Evolutionary conservation across 306 rosid genomes (phyloP).

Genomic region (Castanea sativa): DNA sequence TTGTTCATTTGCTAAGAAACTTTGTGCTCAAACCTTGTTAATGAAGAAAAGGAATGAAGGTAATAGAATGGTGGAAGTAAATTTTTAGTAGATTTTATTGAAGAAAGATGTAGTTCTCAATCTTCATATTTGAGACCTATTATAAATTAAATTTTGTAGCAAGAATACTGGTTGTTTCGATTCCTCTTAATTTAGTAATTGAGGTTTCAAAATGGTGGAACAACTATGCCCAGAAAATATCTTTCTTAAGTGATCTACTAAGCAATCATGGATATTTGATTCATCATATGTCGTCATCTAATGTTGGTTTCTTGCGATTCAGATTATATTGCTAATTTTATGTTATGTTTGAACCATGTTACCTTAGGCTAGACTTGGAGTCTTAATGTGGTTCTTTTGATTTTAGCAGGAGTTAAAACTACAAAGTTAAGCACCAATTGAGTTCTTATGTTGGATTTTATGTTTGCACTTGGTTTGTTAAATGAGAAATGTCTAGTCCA

Average conservation of each 20-base stretch:
- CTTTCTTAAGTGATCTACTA: neutral
- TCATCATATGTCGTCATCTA: too few species aligned
- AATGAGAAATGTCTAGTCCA: neutral
- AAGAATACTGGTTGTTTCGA: neutral
- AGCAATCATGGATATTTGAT: too few species aligned
- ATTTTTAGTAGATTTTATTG: neutral
- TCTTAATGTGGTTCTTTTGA: neutral
- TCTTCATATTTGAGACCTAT: neutral
- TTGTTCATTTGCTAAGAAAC: too few species aligned
- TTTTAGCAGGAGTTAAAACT: neutral
- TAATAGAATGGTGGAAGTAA: neutral
- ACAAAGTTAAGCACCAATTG: neutral
- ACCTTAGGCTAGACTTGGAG: neutral
- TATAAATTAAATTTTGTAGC: neutral
- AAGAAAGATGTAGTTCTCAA: neutral
- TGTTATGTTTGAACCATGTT: too few species aligned
- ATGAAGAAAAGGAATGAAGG: neutral
- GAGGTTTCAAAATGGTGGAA: neutral
- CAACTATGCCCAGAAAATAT: neutral
- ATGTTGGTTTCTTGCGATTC: neutral
- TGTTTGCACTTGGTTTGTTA: neutral
- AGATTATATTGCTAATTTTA: neutral
- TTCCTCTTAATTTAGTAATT: neutral
- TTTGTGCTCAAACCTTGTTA: too few species aligned
- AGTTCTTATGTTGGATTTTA: neutral